These are phyloP conservation scores for Paxillus involutus DNA, from an alignment of 768 basidiomycete genomes.

Conservation along the genomic window DNA sequence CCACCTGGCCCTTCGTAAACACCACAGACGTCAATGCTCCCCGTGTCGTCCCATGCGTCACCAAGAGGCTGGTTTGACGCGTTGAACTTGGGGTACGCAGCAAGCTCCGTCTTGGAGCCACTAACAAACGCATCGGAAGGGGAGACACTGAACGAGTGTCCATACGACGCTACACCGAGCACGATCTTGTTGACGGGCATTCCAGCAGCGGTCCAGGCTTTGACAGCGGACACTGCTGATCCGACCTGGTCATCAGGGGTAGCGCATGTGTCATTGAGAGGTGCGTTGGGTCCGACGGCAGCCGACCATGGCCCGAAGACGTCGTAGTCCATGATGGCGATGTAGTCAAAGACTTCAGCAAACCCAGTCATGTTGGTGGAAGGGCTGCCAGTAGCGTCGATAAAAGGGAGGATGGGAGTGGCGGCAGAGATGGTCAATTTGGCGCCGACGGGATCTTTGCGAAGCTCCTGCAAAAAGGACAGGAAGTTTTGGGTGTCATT, in stretches of 20 bases:
- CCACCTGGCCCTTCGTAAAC: slow-evolving; percentile 46
- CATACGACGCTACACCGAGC: slow-evolving; percentile 80
- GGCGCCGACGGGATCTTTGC: slow-evolving; percentile 40
- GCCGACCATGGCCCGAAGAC: slow-evolving; percentile 49
- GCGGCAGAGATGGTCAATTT: slow-evolving; percentile 72
- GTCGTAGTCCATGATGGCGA: slow-evolving; percentile 67
- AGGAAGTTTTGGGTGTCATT: slow-evolving; percentile 77
- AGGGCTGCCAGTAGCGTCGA: slow-evolving; percentile 56
- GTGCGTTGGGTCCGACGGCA: slow-evolving; percentile 73
- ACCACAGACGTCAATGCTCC: slow-evolving; percentile 60
- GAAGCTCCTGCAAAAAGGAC: slow-evolving; percentile 65
- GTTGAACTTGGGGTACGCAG: slow-evolving; percentile 51
- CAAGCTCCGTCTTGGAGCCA: slow-evolving; percentile 34
- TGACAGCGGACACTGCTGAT: slow-evolving; percentile 69
- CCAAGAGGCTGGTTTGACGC: slow-evolving; percentile 42
- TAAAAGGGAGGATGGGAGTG: slow-evolving; percentile 62
- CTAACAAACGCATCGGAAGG: slow-evolving; percentile 33
- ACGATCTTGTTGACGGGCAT: slow-evolving; percentile 69
- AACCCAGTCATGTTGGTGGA: slow-evolving; percentile 69
- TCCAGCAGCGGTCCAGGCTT: slow-evolving; percentile 70
- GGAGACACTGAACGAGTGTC: slow-evolving; percentile 64
- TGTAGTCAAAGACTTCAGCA: slow-evolving; percentile 62
- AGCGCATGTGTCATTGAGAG: slow-evolving; percentile 73
- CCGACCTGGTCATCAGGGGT: slow-evolving; percentile 58
- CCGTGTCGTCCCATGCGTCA: slow-evolving; percentile 52